Base-by-base conservation (phyloP, 352 stramenopile genomes). In the Hyaloperonospora arabidopsidis region DNA sequence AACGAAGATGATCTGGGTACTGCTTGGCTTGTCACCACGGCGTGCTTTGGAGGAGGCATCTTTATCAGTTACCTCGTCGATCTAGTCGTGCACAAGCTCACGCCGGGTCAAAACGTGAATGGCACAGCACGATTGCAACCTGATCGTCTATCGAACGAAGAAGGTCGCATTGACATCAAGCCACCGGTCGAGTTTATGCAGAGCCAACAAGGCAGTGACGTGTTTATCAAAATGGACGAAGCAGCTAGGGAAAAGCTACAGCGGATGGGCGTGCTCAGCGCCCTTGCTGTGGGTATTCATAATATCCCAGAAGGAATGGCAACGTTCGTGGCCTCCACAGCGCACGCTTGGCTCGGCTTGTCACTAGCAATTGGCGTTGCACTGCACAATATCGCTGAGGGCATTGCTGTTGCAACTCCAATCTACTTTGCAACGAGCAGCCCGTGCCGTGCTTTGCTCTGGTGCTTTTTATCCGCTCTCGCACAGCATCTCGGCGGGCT, bases 261-360 rank as follows among this genome's bases (percentile, higher is more conserved):
- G 7, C 65, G 72, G 6, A 96, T 96, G 78, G 90, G 94, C 11
- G 46, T 98, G 6, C 77, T 95, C 38, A 98, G 89, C 15, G 96
- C 92, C 2, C 52, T 98, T 5, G 90, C 95, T 0, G 96, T 98
- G 50, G 91, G 67, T 5, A 72, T 98, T 40, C 96, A 99, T 72
- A 98, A 98, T 67, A 93, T 99, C 45, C 96, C 96, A 0, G 94
- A 98, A 62, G 95, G 95, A 13, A 86, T 98, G 7, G 94, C 94
- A 1, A 98, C 95, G 0, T 98, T 97, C 60, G 88, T 97, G 23
- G 88, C 81, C 1, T 82, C 90, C 1, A 67, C 97, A 1, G 70
- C 90, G 17, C 84, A 97, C 49, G 75, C 86, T 10, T 78, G 61
- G 17, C 74, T 97, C 1, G 95, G 93, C n/a, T 47, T 82, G 18